Conservation (phyloP, 805 yeast species). For the Cyberlindnera samutprakarnensis region DNA sequence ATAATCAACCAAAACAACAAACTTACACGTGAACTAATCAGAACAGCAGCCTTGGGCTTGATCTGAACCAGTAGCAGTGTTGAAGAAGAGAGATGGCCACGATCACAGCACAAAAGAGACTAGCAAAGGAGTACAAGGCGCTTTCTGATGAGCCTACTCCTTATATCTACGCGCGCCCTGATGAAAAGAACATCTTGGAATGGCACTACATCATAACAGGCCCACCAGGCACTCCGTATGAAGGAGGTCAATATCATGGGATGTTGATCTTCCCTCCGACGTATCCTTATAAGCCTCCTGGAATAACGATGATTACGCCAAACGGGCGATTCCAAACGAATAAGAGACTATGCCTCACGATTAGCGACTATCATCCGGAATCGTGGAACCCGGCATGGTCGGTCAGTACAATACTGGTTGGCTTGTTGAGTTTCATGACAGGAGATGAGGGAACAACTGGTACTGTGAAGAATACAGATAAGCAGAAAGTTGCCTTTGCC, state of each 20-base stretch:
- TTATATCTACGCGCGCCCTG: constrained; percentile 73
- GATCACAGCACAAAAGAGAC: constrained; percentile 32
- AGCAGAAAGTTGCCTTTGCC: constrained; percentile 48
- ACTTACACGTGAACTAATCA: too few relatives aligned
- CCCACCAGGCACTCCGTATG: constrained; percentile 84
- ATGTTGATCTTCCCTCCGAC: constrained; percentile 70
- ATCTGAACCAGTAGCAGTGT: too few relatives aligned
- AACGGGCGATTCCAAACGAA: constrained; percentile 78
- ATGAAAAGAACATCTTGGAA: constrained; percentile 75
- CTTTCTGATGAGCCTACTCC: constrained; percentile 77
- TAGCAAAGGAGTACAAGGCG: constrained; percentile 74
- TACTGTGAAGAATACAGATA: constrained; percentile 53
- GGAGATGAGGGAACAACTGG: constrained; percentile 81
- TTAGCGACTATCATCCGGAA: constrained; percentile 91
- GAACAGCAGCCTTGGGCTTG: too few relatives aligned
- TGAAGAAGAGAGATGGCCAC: too few relatives aligned
- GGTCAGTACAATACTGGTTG: constrained; percentile 79
- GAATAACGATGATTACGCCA: constrained; percentile 82
- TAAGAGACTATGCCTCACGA: constrained; percentile 70
- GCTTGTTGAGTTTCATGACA: constrained; percentile 85
- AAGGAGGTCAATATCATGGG: constrained; percentile 83
- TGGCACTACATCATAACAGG: constrained; percentile 94
- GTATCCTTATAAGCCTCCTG: constrained; percentile 86
- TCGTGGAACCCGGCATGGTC: constrained; percentile 96
- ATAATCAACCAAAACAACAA: too few relatives aligned